phyloP scores from a whole-genome alignment of 495 filamentous ascomycete genomes.

The Talaromyces stipitatus region DNA sequence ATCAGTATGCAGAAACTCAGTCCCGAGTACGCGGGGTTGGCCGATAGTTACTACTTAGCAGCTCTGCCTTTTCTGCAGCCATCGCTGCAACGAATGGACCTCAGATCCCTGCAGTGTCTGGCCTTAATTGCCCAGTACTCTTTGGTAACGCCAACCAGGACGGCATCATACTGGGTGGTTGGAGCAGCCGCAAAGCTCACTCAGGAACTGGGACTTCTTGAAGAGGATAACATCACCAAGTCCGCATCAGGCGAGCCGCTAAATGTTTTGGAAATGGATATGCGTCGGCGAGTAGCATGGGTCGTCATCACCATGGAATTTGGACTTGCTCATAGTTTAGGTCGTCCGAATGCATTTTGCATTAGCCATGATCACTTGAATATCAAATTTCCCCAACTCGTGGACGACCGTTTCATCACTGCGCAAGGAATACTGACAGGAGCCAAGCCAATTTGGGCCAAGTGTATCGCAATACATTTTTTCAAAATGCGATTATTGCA shows the following conservation, averaged over 20 bases:
- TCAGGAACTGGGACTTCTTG: slow-evolving; percentile 75
- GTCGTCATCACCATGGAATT: slow-evolving; percentile 77
- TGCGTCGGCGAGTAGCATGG: slow-evolving; percentile 84
- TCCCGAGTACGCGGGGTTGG: slow-evolving; percentile 70
- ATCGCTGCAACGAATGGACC: slow-evolving; percentile 69
- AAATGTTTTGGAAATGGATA: slow-evolving; percentile 70
- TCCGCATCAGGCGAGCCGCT: slow-evolving; percentile 37
- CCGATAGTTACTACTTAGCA: slow-evolving; percentile 85
- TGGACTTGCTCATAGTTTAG: slow-evolving; percentile 78
- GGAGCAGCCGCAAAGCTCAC: slow-evolving; percentile 77
- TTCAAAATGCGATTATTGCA: slow-evolving; percentile 86
- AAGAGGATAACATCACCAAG: slow-evolving; percentile 72
- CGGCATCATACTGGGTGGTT: slow-evolving; percentile 85
- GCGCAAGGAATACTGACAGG: slow-evolving; percentile 64
- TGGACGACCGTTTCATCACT: slow-evolving; percentile 75
- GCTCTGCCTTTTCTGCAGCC: slow-evolving; percentile 74
- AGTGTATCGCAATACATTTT: slow-evolving; percentile 84
- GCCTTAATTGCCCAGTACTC: slow-evolving; percentile 87
- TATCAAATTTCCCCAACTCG: slow-evolving; percentile 70
- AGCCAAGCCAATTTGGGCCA: slow-evolving; percentile 59
- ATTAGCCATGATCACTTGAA: slow-evolving; percentile 71
- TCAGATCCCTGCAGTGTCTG: slow-evolving; percentile 85
- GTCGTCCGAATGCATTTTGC: slow-evolving; percentile 74
- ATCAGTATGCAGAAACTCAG: slow-evolving; percentile 88
- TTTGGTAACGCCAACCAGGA: slow-evolving; percentile 79